Base-by-base conservation (phyloP, 352 stramenopile species). In the Pythium scleroteichum region DNA sequence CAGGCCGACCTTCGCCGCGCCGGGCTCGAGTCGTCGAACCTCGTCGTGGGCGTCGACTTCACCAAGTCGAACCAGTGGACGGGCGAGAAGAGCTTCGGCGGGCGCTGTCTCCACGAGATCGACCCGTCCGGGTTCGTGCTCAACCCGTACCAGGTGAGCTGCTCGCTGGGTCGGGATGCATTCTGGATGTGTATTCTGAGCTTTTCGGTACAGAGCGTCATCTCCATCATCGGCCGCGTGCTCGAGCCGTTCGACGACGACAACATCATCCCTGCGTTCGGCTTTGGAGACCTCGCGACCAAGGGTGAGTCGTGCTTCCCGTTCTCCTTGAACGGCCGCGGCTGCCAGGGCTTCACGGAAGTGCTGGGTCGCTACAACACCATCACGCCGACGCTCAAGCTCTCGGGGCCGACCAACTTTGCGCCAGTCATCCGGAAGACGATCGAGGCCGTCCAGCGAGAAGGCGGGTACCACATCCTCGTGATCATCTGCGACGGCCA, bases 201-300 rank as follows among this genome's bases (percentile, higher is more conserved):
- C n/a, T n/a, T n/a, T n/a, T n/a, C n/a, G n/a, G n/a, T n/a, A n/a
- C 29, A 92, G 82, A 80, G 62, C 17, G 85, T 88, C 1, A 90
- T 94, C 52, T 86, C 71, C n/a, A 69, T 87, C 19, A 85, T 93
- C n/a, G 81, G 81, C 14, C 75, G 72, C 20, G 81, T 87, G 17
- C 62, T 94, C 4, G 82, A 86, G 47, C 69, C 78, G 23, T 92
- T 94, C 27, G 85, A 92, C 54, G 85, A 94, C 52, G 85, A 94
- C 54, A 83, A 86, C 35, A 76, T 90, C 40, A 94, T 94, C 44
- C 82, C 84, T 14, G 74, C 78, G 19, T 90, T 70, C 38, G 82
- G 78, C 0, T 93, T 93, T 63, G 84, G 82, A 13, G 82, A 94
- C 35, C 53, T 72, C 26, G 71, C 54, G 6, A 90, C 79, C 0